These are phyloP conservation scores for Micromonas commoda DNA, from an alignment of 139 green algal genomes.

Conservation along the genomic window DNA sequence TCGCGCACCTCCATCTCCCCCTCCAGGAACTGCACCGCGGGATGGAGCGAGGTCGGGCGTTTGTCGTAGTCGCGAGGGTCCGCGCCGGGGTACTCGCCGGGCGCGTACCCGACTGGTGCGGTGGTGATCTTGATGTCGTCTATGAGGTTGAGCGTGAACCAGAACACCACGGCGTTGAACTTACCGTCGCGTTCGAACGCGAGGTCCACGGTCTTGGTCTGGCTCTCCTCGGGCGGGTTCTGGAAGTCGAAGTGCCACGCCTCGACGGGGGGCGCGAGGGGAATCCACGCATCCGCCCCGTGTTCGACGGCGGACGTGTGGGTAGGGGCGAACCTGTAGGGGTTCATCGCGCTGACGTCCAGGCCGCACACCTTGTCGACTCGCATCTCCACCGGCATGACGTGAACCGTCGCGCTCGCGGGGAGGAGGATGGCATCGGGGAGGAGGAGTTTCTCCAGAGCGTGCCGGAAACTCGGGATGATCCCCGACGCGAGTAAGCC, in stretches of 20 bases:
- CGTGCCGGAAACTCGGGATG: slow-evolving; percentile 51
- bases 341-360: slow-evolving; percentile 52
- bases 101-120: neutral
- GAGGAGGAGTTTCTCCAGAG: slow-evolving; percentile 47
- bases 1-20: slow-evolving; percentile 44
- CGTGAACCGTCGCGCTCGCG: slow-evolving; percentile 54
- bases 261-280: slow-evolving; percentile 48
- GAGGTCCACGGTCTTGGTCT: slow-evolving; percentile 54
- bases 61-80: neutral
- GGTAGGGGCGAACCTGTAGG: slow-evolving; percentile 52
- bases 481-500: slow-evolving; percentile 57
- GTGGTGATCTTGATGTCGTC: slow-evolving; percentile 32
- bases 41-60: slow-evolving; percentile 39
- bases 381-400: slow-evolving; percentile 52
- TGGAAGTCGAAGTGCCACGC: slow-evolving; percentile 65
- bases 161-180: slow-evolving; percentile 41
- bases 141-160: slow-evolving; percentile 36
- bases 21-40: slow-evolving; percentile 64
- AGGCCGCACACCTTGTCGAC: slow-evolving; percentile 46
- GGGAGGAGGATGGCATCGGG: slow-evolving; percentile 55
- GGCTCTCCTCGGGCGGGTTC: slow-evolving; percentile 41
- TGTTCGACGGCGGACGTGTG: slow-evolving; percentile 42
- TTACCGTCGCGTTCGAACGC: slow-evolving; percentile 37
- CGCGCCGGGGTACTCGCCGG: neutral
- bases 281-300: slow-evolving; percentile 32